phyloP scores from a whole-genome alignment of 257 asterid genomes.

The Lantana camara region DNA sequence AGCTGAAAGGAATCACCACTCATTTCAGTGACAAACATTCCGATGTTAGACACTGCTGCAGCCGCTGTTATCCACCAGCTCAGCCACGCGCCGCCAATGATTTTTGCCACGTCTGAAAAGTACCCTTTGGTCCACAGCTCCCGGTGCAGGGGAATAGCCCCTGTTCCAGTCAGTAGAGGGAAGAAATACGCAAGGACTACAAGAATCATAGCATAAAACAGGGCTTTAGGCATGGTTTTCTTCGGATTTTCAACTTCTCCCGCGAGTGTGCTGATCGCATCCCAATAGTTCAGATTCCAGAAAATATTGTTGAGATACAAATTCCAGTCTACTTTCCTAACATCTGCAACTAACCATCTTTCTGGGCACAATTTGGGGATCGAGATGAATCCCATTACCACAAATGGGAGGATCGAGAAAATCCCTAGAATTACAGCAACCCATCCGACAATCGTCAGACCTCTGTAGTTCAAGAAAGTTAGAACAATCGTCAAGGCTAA shows the following conservation, averaged over 20 bases:
- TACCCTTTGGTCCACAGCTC: conserved; percentile 64
- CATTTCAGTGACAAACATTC: too few species aligned
- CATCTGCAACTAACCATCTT: conserved; percentile 52
- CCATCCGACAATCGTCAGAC: conserved; percentile 70
- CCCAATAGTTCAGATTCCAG: conserved; percentile 80
- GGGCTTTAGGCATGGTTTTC: conserved; percentile 59
- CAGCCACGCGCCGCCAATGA: too few species aligned
- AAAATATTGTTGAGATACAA: conserved; percentile 63
- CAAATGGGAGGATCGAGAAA: too few species aligned
- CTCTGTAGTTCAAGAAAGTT: conserved; percentile 64
- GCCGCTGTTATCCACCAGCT: too few species aligned
- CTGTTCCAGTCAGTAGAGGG: conserved; percentile 56
- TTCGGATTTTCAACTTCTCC: conserved; percentile 68
- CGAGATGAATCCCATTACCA: too few species aligned
- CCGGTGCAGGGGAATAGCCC: conserved; percentile 55
- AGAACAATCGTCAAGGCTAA: too few species aligned
- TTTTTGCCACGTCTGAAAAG: conserved; percentile 55
- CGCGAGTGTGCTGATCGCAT: conserved; percentile 59
- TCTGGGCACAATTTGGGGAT: too few species aligned
- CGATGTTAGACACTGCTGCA: too few species aligned
- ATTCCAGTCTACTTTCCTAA: conserved; percentile 58
- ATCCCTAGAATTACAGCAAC: conserved; percentile 60
- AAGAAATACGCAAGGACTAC: conserved; percentile 61
- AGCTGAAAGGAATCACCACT: too few species aligned
- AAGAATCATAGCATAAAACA: conserved; percentile 56